Evolutionary conservation across 768 basidiomycete species (phyloP), one percentile per base, ranked within the genome.

Genomic region (Trametes meyenii): DNA sequence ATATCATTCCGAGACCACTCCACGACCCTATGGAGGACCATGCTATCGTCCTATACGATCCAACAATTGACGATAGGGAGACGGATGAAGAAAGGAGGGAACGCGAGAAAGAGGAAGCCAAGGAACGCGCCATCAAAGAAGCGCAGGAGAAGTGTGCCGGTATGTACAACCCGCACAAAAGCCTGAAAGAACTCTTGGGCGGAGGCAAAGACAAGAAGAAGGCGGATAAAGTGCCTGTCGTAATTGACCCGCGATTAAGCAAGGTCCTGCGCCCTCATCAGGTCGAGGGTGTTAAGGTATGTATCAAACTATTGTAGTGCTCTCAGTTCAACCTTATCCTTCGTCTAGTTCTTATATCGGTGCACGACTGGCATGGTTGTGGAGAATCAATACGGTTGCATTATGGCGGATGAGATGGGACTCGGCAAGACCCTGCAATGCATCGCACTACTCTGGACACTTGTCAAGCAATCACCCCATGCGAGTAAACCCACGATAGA

Each of bases 401-500:
- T 99, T 73, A 98, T 99, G 96, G 96, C 96, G 0, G 96, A 99
- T 70, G 96, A 96, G 75, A 99, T 99, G 96, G 96, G 96, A 69
- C 85, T 98, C 14, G 96, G 94, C 17, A 96, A 97, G 75, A 96
- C 96, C 16, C 81, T 99, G 16, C 97, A 99, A 71, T 98, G 97
- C 71, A 98, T 99, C 63, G 83, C 96, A 2, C 83, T 99, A 19
- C 75, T 99, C 59, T 98, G 96, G 94, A 98, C 96, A 0, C 75
- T 98, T 13, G 77, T 98, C 51, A 97, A 94, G 74, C 97, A 99
- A 70, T 98, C 97, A 0, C 94, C 97, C 0, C 85, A 88, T 53
- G 79, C 95, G 0, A 86, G 89, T 29, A 97, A 89, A 74, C 81
- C 88, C 1, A 87, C 92, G 0, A 95, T 98, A 64, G 96, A 98